A percentile compares a stretch with the other conserved stretches of the same genome.
Conservation (phyloP, 495 filamentous ascomycete genomes). For the Articulospora tetracladia region DNA sequence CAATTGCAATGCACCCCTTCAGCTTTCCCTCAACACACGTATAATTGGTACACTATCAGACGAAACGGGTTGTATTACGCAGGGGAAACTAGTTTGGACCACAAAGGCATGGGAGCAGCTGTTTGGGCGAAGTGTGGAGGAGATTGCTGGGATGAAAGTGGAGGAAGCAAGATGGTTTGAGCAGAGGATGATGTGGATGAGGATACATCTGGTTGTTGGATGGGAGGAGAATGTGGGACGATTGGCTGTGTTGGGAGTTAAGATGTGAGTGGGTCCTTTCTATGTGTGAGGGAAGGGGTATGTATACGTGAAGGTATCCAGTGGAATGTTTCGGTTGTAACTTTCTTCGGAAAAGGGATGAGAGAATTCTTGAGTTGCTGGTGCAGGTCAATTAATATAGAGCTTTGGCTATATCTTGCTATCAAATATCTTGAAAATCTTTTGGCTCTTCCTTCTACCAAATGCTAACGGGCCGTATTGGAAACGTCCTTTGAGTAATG, state of each 20-base stretch:
- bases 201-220: constrained; percentile 51
- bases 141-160: constrained; percentile 29
- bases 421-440: too few species aligned
- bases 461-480: too few species aligned
- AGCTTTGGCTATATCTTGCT: too few species aligned
- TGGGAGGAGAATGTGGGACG: constrained; percentile 43
- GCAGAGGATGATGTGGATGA: constrained; percentile 42
- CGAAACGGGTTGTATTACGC: constrained; percentile 46
- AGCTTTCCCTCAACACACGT: constrained; percentile 50
- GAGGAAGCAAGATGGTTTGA: constrained; percentile 43
- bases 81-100: constrained; percentile 49
- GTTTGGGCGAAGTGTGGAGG: constrained; percentile 37
- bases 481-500: too few species aligned
- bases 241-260: constrained; percentile 27
- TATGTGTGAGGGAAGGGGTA: too few species aligned
- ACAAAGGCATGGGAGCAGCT: constrained; percentile 49
- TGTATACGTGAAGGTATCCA: too few species aligned
- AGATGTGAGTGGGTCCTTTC: constrained; percentile 1
- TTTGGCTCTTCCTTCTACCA: too few species aligned
- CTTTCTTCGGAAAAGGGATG: too few species aligned
- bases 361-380: too few species aligned
- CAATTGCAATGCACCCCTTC: constrained; percentile 41
- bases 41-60: constrained; percentile 50
- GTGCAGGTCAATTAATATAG: too few species aligned
- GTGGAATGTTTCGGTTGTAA: too few species aligned